Base-by-base conservation (phyloP, 2,329 filamentous ascomycete species). In the Didymosphaeria variabile region DNA sequence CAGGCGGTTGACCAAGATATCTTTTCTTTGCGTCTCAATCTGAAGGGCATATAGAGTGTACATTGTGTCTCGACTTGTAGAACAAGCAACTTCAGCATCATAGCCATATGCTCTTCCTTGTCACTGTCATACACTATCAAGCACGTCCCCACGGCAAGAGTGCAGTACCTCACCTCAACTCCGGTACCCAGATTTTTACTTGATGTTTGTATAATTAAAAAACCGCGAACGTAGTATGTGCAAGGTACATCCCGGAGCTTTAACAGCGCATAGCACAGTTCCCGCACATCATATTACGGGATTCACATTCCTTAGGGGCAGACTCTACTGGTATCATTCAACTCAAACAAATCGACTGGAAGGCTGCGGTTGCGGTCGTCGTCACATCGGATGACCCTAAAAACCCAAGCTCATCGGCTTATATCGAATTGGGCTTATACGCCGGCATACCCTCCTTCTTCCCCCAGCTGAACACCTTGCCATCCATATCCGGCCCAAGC, bases 401-500 rank as follows among this genome's bases (percentile, higher is more conserved):
- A 19, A 10, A 10, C 3, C 62, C 61, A 1, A 59, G 6, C 8
- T 61, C 66, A 42, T 67, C 31, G 2, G 62, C 64, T 58, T 38
- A 62, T 38, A 74, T 71, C 9, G 71, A 70, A 50, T 75, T 66
- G n/a, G 59, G 63, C 57, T 61, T 71, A 29, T 72, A 69, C 29
- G 59, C 60, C 2, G 70, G 71, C 76, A 78, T 78, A 0, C 85
- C 86, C 61, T 87, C 80, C 73, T 84, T 81, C 75, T 83, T 84
- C 4, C 86, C 87, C 81, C 84, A 88, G 31, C 81, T 80, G 76
- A 81, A 85, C 15, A 86, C 84, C 72, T 86, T 87, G 29, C 78
- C 76, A 56, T 86, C 82, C 72, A 88, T 76, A 72, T 89, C 86
- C 5, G 85, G 84, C 26, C 83, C 81, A 54, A 88, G 81, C 62